Evolutionary conservation across 106 monocot genomes (phyloP).

Genomic region (Alisma plantagoaquatica): DNA sequence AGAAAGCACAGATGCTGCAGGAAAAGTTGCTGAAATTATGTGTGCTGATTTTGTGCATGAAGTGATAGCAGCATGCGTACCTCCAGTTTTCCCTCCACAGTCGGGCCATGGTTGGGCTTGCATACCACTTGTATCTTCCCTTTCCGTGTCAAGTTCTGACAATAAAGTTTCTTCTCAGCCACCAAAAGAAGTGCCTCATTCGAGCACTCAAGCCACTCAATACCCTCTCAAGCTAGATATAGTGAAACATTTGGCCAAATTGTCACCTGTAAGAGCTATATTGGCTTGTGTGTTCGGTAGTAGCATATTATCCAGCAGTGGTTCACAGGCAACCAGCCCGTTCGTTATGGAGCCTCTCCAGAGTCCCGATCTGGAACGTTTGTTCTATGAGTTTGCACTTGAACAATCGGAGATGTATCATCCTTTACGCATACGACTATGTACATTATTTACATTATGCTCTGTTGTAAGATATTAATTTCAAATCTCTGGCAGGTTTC

Average conservation of each 20-base stretch:
- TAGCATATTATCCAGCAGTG: conserved; percentile 51
- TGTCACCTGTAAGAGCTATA: conserved; percentile 92
- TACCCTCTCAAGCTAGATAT: conserved; percentile 81
- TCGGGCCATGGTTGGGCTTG: conserved; percentile 88
- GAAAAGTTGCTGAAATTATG: conserved; percentile 90
- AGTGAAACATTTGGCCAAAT: conserved; percentile 76
- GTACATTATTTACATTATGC: background rate
- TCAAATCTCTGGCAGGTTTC: conserved; percentile 40
- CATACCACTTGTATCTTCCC: conserved; percentile 53
- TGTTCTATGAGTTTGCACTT: conserved; percentile 87
- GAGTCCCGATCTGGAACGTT: conserved; percentile 56
- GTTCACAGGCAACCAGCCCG: conserved; percentile 23
- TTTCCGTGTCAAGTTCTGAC: conserved; percentile 10
- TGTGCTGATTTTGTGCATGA: conserved; percentile 94
- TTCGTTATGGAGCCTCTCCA: conserved; percentile 31
- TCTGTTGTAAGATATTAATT: background rate
- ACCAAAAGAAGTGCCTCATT: conserved; percentile 17
- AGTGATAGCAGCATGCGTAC: conserved; percentile 89
- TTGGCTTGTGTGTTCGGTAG: conserved; percentile 92
- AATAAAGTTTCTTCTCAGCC: background rate
- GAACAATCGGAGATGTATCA: conserved; percentile 87
- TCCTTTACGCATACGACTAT: too few relatives aligned
- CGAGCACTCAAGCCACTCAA: conserved; percentile 13
- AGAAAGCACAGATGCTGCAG: conserved; percentile 94
- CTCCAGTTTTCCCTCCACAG: conserved; percentile 84